These are phyloP conservation scores for Cystofilobasidium macerans DNA, from an alignment of 768 basidiomycete species.

Conservation along the genomic window DNA sequence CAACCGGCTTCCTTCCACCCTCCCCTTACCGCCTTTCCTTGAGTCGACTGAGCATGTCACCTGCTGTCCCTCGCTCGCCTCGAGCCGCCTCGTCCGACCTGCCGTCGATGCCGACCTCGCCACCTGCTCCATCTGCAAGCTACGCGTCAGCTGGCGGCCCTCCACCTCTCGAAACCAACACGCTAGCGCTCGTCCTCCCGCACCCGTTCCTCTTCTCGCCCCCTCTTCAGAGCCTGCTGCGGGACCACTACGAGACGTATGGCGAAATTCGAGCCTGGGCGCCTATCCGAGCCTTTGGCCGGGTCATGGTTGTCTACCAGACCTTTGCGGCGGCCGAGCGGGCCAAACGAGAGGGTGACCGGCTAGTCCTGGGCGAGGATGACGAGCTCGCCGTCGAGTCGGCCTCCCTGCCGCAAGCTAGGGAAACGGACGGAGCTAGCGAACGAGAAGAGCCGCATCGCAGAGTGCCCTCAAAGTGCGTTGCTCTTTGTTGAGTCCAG, in stretches of 20 bases:
- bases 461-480: constrained; percentile 1
- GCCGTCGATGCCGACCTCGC: not conserved
- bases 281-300: constrained; percentile 65
- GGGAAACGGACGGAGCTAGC: not conserved
- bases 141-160: not conserved
- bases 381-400: constrained; percentile 40
- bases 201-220: constrained; percentile 69
- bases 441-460: not conserved
- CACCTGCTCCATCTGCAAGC: not conserved
- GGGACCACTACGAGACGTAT: constrained; percentile 59
- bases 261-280: constrained; percentile 86
- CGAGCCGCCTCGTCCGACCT: not conserved
- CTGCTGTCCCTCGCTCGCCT: not conserved
- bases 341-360: constrained; percentile 24
- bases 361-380: constrained; percentile 28
- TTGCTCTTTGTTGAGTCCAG: not conserved
- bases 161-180: constrained; percentile 51
- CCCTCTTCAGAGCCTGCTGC: constrained; percentile 53
- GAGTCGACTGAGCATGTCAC: not conserved
- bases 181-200: constrained; percentile 66
- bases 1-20: not conserved
- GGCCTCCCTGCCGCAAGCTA: constrained; percentile 42
- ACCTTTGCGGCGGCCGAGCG: constrained; percentile 19
- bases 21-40: no score
- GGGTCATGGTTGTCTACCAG: constrained; percentile 71